These are phyloP conservation scores for Diaporthe humulicola DNA, from an alignment of 2,329 filamentous ascomycete genomes.

Conservation along the genomic window DNA sequence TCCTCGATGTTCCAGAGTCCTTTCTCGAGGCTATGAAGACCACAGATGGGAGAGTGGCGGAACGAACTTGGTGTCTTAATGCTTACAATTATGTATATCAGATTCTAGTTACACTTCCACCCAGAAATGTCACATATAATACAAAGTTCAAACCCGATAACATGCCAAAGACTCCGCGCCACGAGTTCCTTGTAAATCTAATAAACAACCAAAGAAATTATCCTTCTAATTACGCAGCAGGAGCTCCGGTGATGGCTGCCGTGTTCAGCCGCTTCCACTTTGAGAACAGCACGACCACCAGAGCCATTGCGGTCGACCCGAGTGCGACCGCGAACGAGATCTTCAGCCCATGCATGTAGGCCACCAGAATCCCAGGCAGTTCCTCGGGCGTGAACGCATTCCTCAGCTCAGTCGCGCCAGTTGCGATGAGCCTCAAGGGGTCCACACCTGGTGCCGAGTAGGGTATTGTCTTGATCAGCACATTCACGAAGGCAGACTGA, in stretches of 20 bases:
- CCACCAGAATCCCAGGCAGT: conserved; percentile 63
- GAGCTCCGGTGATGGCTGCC: conserved; percentile 26
- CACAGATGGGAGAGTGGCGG: neutral
- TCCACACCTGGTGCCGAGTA: conserved; percentile 47
- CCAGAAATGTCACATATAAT: neutral
- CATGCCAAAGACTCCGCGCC: neutral
- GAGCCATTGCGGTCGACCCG: conserved; percentile 21
- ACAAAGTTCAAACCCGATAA: neutral
- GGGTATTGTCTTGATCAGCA: conserved; percentile 48
- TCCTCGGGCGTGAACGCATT: conserved; percentile 57
- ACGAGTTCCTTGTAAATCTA: neutral
- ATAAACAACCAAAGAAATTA: neutral
- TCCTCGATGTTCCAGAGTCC: no score
- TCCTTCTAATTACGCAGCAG: neutral
- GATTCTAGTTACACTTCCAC: neutral
- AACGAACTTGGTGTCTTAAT: neutral
- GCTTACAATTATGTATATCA: neutral
- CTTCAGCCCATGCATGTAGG: conserved; percentile 61
- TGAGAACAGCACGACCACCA: conserved; percentile 22
- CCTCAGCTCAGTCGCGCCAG: conserved; percentile 65
- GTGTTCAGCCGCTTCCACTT: conserved; percentile 37
- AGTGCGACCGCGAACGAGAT: conserved; percentile 31
- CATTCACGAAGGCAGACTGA: conserved; percentile 55
- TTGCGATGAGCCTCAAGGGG: conserved; percentile 47
- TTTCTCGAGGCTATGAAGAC: neutral